Percentiles rank a stretch among this genome's conserved stretches.
phyloP scores from a whole-genome alignment of 2,329 filamentous ascomycete species.

The Aspergillus sp. region DNA sequence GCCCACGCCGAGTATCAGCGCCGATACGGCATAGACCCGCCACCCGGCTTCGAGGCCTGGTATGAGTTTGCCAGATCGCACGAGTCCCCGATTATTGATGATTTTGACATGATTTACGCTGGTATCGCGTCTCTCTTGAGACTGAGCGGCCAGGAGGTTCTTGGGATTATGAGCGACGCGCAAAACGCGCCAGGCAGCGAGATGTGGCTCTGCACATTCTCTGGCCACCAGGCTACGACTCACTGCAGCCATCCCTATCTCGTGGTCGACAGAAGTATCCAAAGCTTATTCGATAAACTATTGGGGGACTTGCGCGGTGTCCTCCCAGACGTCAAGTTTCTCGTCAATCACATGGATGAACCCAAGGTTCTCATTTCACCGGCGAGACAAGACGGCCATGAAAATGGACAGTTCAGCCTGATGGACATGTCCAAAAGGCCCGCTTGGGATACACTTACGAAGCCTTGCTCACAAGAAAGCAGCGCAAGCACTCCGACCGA shows the following conservation, averaged over 20 bases:
- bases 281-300: constrained; percentile 2
- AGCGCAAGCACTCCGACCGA: not conserved
- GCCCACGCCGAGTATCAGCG: constrained; percentile 4
- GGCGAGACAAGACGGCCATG: not conserved
- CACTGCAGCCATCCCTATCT: constrained; percentile 3
- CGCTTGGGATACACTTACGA: constrained; percentile 5
- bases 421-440: not conserved
- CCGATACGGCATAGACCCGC: constrained; percentile 5
- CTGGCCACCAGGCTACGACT: not conserved
- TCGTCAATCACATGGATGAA: constrained; percentile 9
- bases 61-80: constrained; percentile 5
- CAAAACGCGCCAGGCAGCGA: constrained; percentile 1
- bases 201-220: constrained; percentile 6
- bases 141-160: constrained; percentile 2
- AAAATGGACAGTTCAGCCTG: not conserved
- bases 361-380: constrained; percentile 4
- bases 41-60: constrained; percentile 6
- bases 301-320: constrained; percentile 1
- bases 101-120: constrained; percentile 4
- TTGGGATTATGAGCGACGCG: not conserved
- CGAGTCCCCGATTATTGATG: constrained; percentile 7
- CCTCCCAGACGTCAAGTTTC: constrained; percentile 5
- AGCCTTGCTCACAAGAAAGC: constrained; percentile 1
- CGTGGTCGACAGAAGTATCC: constrained; percentile 4
- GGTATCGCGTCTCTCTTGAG: constrained; percentile 4